Percentiles rank a stretch among this genome's conserved stretches.
These are phyloP conservation scores for Selaginella moellendorffii DNA, from an alignment of 75 land plant species.

Conservation along the genomic window DNA sequence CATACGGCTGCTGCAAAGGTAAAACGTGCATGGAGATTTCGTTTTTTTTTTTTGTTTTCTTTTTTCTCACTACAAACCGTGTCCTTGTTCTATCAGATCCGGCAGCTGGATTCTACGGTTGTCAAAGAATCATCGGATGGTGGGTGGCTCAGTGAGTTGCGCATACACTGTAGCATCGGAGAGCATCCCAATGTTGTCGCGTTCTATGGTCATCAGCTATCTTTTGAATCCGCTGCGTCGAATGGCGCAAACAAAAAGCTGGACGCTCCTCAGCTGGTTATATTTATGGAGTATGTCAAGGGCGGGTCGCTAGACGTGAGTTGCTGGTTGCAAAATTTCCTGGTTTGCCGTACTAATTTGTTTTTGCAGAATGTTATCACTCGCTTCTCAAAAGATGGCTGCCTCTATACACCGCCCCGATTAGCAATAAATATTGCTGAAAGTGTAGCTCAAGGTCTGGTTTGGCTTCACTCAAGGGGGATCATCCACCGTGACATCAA, in stretches of 20 bases:
- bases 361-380: slow-evolving; percentile 43
- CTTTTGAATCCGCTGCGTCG: slow-evolving; percentile 30
- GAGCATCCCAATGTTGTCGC: slow-evolving; percentile 59
- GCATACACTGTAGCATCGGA: slow-evolving; percentile 56
- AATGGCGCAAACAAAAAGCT: slow-evolving; percentile 23
- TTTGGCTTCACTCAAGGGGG: slow-evolving; percentile 60
- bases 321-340: neutral
- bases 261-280: slow-evolving; percentile 35
- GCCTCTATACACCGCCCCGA: slow-evolving; percentile 36
- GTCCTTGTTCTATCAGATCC: slow-evolving; percentile 80
- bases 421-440: slow-evolving; percentile 59
- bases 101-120: slow-evolving; percentile 33
- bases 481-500: slow-evolving; percentile 93
- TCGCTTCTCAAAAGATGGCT: slow-evolving; percentile 34
- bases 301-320: slow-evolving; percentile 76
- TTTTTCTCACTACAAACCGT: slow-evolving; percentile 27
- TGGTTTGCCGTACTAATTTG: neutral
- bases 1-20: slow-evolving; percentile 81
- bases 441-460: slow-evolving; percentile 69
- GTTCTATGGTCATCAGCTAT: slow-evolving; percentile 73
- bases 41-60: neutral
- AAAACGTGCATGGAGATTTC: neutral
- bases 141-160: slow-evolving; percentile 64
- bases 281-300: slow-evolving; percentile 67
- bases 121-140: slow-evolving; percentile 29